phyloP scores from a whole-genome alignment of 345 rosid species.

The Eucalyptus albens region DNA sequence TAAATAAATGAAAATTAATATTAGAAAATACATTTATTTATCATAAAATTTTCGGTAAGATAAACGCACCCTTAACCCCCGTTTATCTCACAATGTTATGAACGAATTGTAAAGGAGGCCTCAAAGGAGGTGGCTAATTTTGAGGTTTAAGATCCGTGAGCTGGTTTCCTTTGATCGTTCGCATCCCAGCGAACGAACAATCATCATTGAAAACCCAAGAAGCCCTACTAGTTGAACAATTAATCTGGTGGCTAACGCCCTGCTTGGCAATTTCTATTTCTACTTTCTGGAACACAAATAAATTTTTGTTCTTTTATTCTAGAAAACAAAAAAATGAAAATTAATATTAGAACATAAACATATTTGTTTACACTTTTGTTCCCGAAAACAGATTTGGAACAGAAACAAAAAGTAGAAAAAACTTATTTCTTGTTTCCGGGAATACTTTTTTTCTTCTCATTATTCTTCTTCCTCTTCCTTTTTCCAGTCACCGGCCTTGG shows the following conservation, averaged over 20 bases:
- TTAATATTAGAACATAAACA: fast-evolving
- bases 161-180: neutral
- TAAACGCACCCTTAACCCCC: neutral
- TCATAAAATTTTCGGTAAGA: neutral
- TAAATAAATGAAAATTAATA: too few relatives aligned
- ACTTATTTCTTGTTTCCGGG: too few relatives aligned
- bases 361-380: too few relatives aligned
- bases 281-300: fast-evolving
- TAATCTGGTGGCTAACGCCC: neutral
- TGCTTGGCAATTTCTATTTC: too few relatives aligned
- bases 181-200: neutral
- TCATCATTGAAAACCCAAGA: neutral
- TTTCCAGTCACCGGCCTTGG: too few relatives aligned
- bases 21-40: too few relatives aligned
- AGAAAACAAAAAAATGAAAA: too few relatives aligned
- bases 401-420: too few relatives aligned
- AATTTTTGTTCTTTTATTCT: too few relatives aligned
- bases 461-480: too few relatives aligned
- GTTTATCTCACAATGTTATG: neutral
- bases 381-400: too few relatives aligned
- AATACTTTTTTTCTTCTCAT: too few relatives aligned
- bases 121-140: neutral
- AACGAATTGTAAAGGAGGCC: neutral
- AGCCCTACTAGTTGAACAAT: neutral
- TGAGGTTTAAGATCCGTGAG: neutral